Conservation (phyloP, 139 green algal genomes). For the Ettlia oleoabundans region DNA sequence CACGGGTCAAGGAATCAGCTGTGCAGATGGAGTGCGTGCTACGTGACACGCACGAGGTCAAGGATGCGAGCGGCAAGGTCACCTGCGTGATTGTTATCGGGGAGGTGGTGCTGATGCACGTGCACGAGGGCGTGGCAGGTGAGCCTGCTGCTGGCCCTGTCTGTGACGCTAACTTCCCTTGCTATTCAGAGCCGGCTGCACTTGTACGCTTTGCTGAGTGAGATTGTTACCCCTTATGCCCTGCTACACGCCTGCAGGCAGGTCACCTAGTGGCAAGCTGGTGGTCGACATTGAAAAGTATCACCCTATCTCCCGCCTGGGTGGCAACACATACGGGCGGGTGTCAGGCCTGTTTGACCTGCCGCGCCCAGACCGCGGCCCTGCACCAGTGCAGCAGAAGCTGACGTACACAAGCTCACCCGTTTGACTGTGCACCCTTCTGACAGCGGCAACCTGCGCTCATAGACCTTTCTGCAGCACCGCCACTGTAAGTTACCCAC, state of each 20-base stretch:
- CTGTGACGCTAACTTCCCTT: too few relatives aligned
- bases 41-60: conserved; percentile 66
- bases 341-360: conserved; percentile 78
- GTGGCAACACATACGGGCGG: conserved; percentile 78
- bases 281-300: conserved; percentile 75
- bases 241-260: conserved; percentile 6
- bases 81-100: conserved; percentile 81
- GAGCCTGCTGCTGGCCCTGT: not conserved
- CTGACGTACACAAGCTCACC: not conserved
- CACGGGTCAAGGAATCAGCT: conserved; percentile 84
- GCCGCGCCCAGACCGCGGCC: conserved; percentile 57
- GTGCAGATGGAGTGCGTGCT: conserved; percentile 93
- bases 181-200: too few relatives aligned
- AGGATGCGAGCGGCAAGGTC: conserved; percentile 54
- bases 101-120: conserved; percentile 87
- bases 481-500: too few relatives aligned
- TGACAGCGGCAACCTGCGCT: too few relatives aligned
- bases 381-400: not conserved
- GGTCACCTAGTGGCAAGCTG: conserved; percentile 62
- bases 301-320: conserved; percentile 60
- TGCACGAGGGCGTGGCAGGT: conserved; percentile 71
- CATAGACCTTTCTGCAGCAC: too few relatives aligned
- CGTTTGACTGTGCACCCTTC: too few relatives aligned
- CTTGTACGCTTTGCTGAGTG: too few relatives aligned
- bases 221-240: not conserved